Evolutionary conservation across 345 rosid genomes (phyloP).

Genomic region (Kernera saxatilis): DNA sequence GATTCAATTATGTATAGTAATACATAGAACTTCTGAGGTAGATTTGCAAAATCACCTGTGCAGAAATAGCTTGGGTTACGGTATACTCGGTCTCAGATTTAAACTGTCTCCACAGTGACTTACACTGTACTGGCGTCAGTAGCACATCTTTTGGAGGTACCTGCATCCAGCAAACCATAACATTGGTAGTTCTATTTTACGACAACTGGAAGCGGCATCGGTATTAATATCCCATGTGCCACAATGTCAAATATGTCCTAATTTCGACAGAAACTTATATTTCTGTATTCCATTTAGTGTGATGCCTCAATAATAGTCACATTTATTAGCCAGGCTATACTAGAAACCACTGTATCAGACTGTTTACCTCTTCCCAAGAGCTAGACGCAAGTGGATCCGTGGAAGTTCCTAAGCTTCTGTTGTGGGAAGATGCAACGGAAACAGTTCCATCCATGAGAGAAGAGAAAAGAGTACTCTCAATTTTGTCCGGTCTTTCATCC

Average conservation of each 20-base stretch:
- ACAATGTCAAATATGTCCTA: background rate
- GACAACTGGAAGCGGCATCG: background rate
- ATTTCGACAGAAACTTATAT: too few relatives aligned
- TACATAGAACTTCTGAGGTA: background rate
- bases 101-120: constrained; percentile 83
- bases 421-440: constrained; percentile 39
- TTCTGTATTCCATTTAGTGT: background rate
- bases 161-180: constrained; percentile 25
- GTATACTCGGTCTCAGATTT: constrained; percentile 64
- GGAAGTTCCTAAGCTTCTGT: constrained; percentile 37
- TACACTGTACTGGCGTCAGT: constrained; percentile 71
- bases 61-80: constrained; percentile 69
- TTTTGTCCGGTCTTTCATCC: constrained; percentile 61
- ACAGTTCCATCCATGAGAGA: constrained; percentile 52
- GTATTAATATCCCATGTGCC: background rate
- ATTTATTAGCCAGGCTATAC: background rate
- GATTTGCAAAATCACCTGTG: constrained; percentile 46
- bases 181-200: background rate
- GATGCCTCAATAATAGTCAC: background rate
- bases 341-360: background rate
- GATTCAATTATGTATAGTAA: background rate
- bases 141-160: constrained; percentile 48
- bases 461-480: constrained; percentile 46
- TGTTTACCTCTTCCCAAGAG: constrained; percentile 67
- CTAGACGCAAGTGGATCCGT: constrained; percentile 61